Conservation (phyloP, 192 early-diverging fungal species). For the Backusella tuberculispora region DNA sequence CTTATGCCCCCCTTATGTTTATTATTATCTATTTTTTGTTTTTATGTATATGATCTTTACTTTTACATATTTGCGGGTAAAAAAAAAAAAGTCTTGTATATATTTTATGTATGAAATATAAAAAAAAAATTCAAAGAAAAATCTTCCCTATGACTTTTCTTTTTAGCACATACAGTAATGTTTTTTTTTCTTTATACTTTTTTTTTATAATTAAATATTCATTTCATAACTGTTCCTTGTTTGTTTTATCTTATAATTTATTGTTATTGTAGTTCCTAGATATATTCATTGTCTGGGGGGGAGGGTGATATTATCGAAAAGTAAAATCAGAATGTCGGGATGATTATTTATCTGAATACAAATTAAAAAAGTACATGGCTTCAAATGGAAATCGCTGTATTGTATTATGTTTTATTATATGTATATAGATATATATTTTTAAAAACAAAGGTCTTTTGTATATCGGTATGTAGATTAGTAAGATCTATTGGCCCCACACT, state of each 20-base stretch:
- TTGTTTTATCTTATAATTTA: too few species aligned
- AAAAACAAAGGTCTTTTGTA: not conserved
- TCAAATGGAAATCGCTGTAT: too few species aligned
- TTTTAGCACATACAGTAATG: too few species aligned
- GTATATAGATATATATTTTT: not conserved
- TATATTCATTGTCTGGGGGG: too few species aligned
- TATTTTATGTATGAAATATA: slow-evolving; percentile 8
- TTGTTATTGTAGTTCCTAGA: too few species aligned
- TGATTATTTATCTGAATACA: too few species aligned
- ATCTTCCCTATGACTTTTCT: not conserved
- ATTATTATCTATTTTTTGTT: not conserved
- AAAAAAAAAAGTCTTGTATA: slow-evolving; percentile 16
- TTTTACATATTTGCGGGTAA: slow-evolving; percentile 7
- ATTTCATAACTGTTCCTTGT: too few species aligned
- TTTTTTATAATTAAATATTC: not conserved
- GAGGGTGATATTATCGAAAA: too few species aligned
- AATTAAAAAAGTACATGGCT: too few species aligned
- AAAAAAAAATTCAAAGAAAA: not conserved
- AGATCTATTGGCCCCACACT: not conserved
- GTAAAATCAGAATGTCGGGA: too few species aligned
- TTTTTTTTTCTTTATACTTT: not conserved
- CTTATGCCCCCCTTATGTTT: not conserved
- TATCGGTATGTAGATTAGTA: not conserved
- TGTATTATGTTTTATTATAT: too few species aligned
- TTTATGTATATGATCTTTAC: not conserved